Evolutionary conservation across 352 stramenopile genomes (phyloP).

Genomic region (Bremia lactucae): DNA sequence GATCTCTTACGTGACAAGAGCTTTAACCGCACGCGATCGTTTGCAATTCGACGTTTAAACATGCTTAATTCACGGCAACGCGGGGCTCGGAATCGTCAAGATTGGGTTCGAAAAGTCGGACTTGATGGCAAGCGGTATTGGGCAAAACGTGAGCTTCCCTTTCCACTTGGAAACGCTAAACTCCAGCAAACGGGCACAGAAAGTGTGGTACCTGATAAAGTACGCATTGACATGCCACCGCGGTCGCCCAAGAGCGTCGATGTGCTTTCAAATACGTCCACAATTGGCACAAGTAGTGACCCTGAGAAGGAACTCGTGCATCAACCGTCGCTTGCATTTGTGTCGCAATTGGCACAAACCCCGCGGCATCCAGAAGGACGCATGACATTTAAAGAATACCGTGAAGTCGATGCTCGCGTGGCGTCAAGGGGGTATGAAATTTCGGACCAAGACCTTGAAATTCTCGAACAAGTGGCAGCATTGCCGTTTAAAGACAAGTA

Average conservation of each 20-base stretch:
- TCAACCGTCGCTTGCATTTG: constrained; percentile 76
- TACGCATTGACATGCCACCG: constrained; percentile 34
- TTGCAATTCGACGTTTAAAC: constrained; percentile 80
- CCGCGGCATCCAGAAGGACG: constrained; percentile 68
- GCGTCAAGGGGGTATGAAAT: constrained; percentile 82
- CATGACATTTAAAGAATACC: constrained; percentile 85
- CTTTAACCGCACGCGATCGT: constrained; percentile 81
- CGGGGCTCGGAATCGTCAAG: constrained; percentile 65
- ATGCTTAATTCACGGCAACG: constrained; percentile 79
- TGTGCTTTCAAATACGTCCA: constrained; percentile 38
- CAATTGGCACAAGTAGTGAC: no score
- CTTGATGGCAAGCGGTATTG: constrained; percentile 78
- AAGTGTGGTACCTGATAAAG: constrained; percentile 2
- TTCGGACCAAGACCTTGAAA: constrained; percentile 78
- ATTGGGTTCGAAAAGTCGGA: constrained; percentile 78
- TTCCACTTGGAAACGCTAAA: constrained; percentile 32
- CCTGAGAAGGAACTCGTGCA: constrained; percentile 60
- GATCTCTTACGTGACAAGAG: constrained; percentile 40
- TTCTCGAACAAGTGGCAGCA: constrained; percentile 74
- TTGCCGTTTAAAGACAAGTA: constrained; percentile 85
- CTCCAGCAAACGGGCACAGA: constrained; percentile 8
- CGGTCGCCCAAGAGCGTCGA: constrained; percentile 33
- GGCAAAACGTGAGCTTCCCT: constrained; percentile 57
- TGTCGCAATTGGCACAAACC: constrained; percentile 76
- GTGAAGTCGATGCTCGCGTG: constrained; percentile 76